Base-by-base conservation (phyloP, 257 asterid species). In the Cynanchum wilfordii region DNA sequence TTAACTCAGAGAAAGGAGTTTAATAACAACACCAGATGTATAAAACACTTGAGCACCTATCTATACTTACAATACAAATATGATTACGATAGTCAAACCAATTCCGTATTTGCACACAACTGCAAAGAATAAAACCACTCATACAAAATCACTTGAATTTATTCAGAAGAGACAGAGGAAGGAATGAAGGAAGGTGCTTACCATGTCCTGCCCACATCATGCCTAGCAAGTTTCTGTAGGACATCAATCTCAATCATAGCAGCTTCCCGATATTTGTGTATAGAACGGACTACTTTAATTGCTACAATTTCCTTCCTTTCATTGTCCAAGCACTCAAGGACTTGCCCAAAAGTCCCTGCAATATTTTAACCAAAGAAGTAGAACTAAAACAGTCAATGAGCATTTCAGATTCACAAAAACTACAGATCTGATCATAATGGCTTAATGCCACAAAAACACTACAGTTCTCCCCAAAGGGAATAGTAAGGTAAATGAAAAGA, bases 91-190 rank as follows among this genome's bases (percentile, higher is more conserved):
- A 54, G 59, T 54, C 59, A 89, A 89, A 89, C 93, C 96, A 89
- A 85, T 85, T 89, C 96, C 93, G 93, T 87, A 87, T 89, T 89
- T 89, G 96, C 88, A 89, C 96, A 89, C 92, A 89, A 85, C 96
- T 89, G 96, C 96, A 85, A 84, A 75, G 86, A 78, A 85, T 80
- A 84, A 83, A 87, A 87, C 83, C 80, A 80, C 83, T 87, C 79
- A 75, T 63, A 95, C 83, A 84, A 80, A 82, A 85, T 79, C 78
- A 80, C 83, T 80, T 82, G 77, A 80, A 82, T 73, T 72, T 77
- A 79, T 69, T 42, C 69, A 70, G 69, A 67, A 59, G 71, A 64
- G 52, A 77, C 33, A 47, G 25, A 76, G 75, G 70, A 52, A 49
- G 71, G 58, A 20, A 70, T 38, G 74, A 38, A 66, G 77, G 74